Evolutionary conservation across 2,329 filamentous ascomycete genomes (phyloP), one percentile per base, ranked within the genome.

Genomic region (Trichoderma endophyticum): DNA sequence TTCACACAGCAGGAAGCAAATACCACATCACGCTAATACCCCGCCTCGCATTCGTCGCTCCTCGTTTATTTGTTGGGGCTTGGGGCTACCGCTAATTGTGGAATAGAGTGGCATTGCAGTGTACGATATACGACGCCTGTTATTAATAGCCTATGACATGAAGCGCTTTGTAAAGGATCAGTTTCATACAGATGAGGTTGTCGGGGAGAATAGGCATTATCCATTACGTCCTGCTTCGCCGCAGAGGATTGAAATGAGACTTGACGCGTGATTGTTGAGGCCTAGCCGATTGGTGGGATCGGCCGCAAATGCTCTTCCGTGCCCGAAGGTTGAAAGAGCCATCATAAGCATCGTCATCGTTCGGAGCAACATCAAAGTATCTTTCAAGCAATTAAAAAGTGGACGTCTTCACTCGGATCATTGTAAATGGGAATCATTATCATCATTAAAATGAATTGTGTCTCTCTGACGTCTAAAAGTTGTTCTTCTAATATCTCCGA

Each of bases 401-500:
- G 34, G 21, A 48, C 4, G 6, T 60, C 21, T 48, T 36, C 51
- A 48, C 26, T 48, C 14, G 65, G 34, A 14, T 21, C n/a, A 60
- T 28, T 36, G 15, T 48, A 8, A 8, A 26, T 14, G 6, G 14
- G 14, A 60, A 67, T 59, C 32, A 30, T 67, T 15, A 32, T 67
- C 30, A 59, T 59, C 51, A 67, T 59, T 21, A 30, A 12, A 21
- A 26, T 43, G 21, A 39, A 21, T 30, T 67, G 51, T 24, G 51
- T 26, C 32, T 12, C 24, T 14, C 24, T 15, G 51, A 21, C 12
- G 9, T 21, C 28, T 18, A 34, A 11, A 60, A 6, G 18, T 21
- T 34, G 2, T 28, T 48, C 8, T 26, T 43, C 77, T 65, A 81
- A 59, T 81, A 81, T 43, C 75, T 76, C 72, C 76, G 78, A 4